Percentiles rank a stretch among this genome's conserved stretches.
Evolutionary conservation across 768 basidiomycete genomes (phyloP).

Genomic region (Lyophyllum shimeji): DNA sequence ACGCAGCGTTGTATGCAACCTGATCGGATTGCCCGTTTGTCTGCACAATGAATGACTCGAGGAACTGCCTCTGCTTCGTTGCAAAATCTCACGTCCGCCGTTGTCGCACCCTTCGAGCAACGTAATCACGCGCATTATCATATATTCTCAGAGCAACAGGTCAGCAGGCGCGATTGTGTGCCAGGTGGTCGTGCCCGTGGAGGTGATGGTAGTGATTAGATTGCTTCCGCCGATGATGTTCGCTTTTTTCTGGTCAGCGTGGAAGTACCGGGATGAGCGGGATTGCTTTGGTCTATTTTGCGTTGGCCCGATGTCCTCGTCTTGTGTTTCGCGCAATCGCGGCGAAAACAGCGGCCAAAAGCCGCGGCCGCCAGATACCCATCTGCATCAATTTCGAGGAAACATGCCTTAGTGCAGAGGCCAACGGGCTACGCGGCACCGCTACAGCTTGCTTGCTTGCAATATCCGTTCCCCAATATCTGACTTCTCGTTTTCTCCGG

Average conservation of each 20-base stretch:
- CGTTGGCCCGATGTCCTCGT: no score
- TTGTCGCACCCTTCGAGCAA: not conserved
- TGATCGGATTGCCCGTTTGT: not conserved
- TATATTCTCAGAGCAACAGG: not conserved
- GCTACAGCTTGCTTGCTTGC: no score
- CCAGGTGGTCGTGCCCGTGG: no score
- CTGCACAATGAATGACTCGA: not conserved
- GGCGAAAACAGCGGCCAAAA: no score
- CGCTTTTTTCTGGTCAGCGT: no score
- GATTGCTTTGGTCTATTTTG: not conserved
- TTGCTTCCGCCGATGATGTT: not conserved
- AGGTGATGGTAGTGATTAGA: not conserved
- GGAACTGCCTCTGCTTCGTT: not conserved
- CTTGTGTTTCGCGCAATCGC: no score
- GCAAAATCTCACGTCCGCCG: not conserved
- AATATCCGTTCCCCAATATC: no score
- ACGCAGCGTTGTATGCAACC: not conserved
- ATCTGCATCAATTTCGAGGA: no score
- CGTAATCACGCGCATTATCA: not conserved
- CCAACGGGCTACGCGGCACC: not conserved
- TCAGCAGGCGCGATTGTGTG: not conserved
- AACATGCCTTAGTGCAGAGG: no score
- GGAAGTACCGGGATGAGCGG: not conserved
- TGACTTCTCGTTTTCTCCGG: no score
- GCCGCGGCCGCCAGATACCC: no score